A percentile compares a stretch with the other conserved stretches of the same genome.
phyloP scores from a whole-genome alignment of 257 asterid species.

The Capsicum baccatum region DNA sequence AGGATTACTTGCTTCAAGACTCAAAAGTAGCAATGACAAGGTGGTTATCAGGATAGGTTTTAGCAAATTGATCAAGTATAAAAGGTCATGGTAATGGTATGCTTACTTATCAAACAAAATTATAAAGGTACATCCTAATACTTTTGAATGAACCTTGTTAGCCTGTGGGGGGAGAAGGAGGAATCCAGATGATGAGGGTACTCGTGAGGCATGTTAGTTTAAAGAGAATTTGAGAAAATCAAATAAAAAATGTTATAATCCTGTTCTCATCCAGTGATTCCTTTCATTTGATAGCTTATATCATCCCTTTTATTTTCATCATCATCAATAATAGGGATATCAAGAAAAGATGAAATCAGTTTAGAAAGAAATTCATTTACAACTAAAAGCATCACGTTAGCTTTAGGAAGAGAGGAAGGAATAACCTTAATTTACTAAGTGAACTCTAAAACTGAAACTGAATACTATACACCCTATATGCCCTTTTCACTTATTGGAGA shows the following conservation, averaged over 20 bases:
- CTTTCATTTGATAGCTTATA: neutral
- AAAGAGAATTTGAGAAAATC: neutral
- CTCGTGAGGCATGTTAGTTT: neutral
- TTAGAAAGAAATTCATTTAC: too few relatives aligned
- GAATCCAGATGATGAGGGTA: neutral
- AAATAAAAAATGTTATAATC: too few relatives aligned
- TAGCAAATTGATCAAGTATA: neutral
- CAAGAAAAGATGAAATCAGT: too few relatives aligned
- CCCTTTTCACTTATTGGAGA: too few relatives aligned
- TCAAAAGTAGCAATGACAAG: neutral
- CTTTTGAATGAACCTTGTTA: neutral
- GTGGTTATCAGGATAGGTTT: neutral
- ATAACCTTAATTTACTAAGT: too few relatives aligned
- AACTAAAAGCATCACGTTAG: too few relatives aligned
- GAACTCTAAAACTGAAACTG: too few relatives aligned
- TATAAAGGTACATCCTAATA: neutral
- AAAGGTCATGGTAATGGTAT: neutral
- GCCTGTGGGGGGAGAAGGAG: neutral
- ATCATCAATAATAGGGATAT: too few relatives aligned
- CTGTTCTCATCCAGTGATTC: neutral
- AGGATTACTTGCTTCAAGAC: conserved; percentile 14
- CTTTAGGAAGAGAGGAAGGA: too few relatives aligned
- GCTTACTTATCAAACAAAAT: neutral
- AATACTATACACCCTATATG: too few relatives aligned
- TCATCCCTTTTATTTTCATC: too few relatives aligned